These are phyloP conservation scores for Calonectria hawksworthii DNA, from an alignment of 2,329 filamentous ascomycete genomes.

Conservation along the genomic window DNA sequence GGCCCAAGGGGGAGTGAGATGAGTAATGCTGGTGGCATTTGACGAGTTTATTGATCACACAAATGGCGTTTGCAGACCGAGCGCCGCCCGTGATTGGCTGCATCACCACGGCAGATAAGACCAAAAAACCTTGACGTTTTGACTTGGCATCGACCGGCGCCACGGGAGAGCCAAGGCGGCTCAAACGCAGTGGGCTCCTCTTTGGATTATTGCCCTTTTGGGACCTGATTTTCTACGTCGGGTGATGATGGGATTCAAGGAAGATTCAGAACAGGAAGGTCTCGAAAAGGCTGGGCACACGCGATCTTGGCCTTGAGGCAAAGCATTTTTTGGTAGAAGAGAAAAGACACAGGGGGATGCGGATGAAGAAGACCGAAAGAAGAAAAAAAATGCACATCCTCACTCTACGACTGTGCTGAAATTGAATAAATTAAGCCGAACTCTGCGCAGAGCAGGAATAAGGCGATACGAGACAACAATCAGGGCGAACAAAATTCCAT, in stretches of 20 bases:
- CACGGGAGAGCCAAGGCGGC: conserved; percentile 35
- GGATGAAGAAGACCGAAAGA: too few species aligned
- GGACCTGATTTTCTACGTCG: neutral
- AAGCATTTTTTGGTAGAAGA: neutral
- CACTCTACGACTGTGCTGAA: neutral
- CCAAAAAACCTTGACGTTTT: conserved; percentile 29
- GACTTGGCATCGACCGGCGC: conserved; percentile 35
- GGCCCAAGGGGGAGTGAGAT: conserved; percentile 40
- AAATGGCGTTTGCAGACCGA: neutral
- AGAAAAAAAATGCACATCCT: neutral
- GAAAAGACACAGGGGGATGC: neutral
- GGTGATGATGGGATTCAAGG: neutral
- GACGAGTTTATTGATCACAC: neutral
- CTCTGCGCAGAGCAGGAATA: neutral
- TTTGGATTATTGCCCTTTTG: neutral
- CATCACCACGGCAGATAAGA: conserved; percentile 38
- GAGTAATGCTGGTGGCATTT: conserved; percentile 26
- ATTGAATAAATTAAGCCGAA: neutral
- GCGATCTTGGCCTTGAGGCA: neutral
- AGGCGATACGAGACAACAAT: neutral
- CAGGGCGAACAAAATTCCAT: conserved; percentile 4
- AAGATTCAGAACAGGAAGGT: neutral
- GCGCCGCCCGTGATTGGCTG: conserved; percentile 37
- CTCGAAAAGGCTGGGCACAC: neutral
- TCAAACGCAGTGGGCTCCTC: conserved; percentile 20